A percentile compares a stretch with the other conserved stretches of the same genome.
Evolutionary conservation across 169 alveolate genomes (phyloP).

Genomic region (Cryptosporidium ryanae): DNA sequence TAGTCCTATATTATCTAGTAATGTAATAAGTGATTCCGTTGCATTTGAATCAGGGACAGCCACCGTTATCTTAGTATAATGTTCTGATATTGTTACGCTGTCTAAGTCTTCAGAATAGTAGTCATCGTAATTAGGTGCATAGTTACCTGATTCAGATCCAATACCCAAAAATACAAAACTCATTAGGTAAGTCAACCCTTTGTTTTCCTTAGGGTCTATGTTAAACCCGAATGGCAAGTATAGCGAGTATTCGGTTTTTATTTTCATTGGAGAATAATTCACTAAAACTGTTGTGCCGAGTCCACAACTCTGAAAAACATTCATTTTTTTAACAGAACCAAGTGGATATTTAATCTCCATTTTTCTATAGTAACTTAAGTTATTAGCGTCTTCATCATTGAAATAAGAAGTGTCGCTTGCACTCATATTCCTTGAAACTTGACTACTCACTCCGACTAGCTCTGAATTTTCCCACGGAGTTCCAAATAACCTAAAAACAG

Average conservation of each 20-base stretch:
- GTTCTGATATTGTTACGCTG: constrained; percentile 31
- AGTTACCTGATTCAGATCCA: constrained; percentile 18
- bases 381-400: background rate
- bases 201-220: constrained; percentile 23
- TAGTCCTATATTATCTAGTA: constrained; percentile 15
- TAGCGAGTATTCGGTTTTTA: constrained; percentile 48
- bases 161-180: constrained; percentile 33
- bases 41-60: constrained; percentile 16
- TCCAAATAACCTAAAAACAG: constrained; percentile 6
- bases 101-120: constrained; percentile 20
- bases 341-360: constrained; percentile 13
- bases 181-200: constrained; percentile 63
- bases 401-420: background rate
- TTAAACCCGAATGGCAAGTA: constrained; percentile 47
- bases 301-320: constrained; percentile 42
- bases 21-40: background rate
- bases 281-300: constrained; percentile 27
- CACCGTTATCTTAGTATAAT: constrained; percentile 27
- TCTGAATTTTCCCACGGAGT: constrained; percentile 61
- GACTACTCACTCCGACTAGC: background rate
- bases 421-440: background rate
- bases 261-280: constrained; percentile 45
- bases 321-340: constrained; percentile 17
- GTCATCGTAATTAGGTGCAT: constrained; percentile 17
- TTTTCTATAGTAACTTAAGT: constrained; percentile 8